Evolutionary conservation across 345 rosid species (phyloP), one percentile per base, ranked within the genome.

Genomic region (Pseudoturritis turrita): DNA sequence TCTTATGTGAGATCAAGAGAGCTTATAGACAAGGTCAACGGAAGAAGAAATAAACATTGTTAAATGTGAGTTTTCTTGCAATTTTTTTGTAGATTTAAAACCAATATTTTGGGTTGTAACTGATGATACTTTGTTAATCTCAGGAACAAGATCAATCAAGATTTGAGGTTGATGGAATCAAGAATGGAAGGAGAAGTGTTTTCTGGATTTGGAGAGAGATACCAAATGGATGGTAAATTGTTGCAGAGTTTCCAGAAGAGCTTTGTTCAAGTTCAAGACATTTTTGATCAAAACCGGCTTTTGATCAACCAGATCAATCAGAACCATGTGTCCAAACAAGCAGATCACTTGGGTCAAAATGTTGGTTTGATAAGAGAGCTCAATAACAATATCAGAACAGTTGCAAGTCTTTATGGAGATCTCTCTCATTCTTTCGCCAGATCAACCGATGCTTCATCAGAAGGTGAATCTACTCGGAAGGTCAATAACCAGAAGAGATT

Each of bases 341-440:
- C 89, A 0, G 93, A 87, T 73, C 85, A 86, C 77, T 77, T 92
- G 76, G 84, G 87, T 62, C 68, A 87, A 53, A 90, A 90, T 58
- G 97, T 90, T 35, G 94, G 93, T 43, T 77, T 93, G 79, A 93
- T 93, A 14, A 84, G 84, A 77, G 96, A 93, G 79, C 93, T 93
- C 54, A 93, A 93, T 64, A 88, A 85, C 85, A 90, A 93, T 62
- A 88, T 93, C 51, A 87, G 90, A 64, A 83, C 92, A 46, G 97
- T 87, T 22, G 96, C 90, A 22, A 85, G 81, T 81, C 91, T 93
- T 44, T 93, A 93, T 77, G 84, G 93, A 12, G 94, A 86, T 84
- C 91, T 90, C 58, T 93, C 98, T 5, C 83, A 73, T 81, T 81
- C 87, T n/a, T 78, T 87, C 59, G 79, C 86, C 12, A 82, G 81